Percentiles rank a stretch among this genome's conserved stretches.
phyloP scores from a whole-genome alignment of 768 basidiomycete genomes.

The Rhodotorula kratochvilovae region DNA sequence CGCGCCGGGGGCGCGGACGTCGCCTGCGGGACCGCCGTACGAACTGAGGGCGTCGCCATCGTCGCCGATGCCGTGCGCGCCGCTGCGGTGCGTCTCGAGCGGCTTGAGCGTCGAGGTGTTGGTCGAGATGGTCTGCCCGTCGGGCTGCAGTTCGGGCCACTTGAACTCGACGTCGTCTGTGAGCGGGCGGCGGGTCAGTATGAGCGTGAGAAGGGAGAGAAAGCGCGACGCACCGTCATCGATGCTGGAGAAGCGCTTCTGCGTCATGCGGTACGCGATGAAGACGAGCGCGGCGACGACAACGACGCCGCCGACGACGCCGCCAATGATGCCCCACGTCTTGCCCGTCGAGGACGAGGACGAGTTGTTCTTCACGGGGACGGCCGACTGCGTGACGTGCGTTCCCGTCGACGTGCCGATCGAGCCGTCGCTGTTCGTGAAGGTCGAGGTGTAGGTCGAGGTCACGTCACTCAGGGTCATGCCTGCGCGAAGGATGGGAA shows the following conservation, averaged over 20 bases:
- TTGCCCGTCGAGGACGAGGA: slow-evolving; percentile 2
- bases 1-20: slow-evolving; percentile 4
- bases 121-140: slow-evolving; percentile 20
- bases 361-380: slow-evolving; percentile 11
- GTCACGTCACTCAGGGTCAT: slow-evolving; percentile 11
- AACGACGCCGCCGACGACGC: slow-evolving; percentile 38
- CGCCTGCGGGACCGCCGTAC: slow-evolving; percentile 12
- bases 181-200: not conserved
- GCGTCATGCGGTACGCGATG: slow-evolving; percentile 34
- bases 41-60: slow-evolving; percentile 24
- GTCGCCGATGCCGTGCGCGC: slow-evolving; percentile 36
- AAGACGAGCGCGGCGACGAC: slow-evolving; percentile 31
- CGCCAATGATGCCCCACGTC: slow-evolving; percentile 38
- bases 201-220: not conserved
- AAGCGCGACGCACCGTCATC: slow-evolving; percentile 23
- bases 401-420: slow-evolving; percentile 20
- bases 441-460: slow-evolving; percentile 15
- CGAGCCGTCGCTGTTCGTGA: slow-evolving; percentile 25
- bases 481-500: not conserved
- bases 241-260: slow-evolving; percentile 37
- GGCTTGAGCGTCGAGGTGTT: slow-evolving; percentile 39
- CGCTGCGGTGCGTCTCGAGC: slow-evolving; percentile 36
- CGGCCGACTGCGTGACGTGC: slow-evolving; percentile 1
- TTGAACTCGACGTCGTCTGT: slow-evolving; percentile 26
- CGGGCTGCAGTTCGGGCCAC: slow-evolving; percentile 41